Evolutionary conservation across 2,329 filamentous ascomycete genomes (phyloP), one percentile per base, ranked within the genome.

Genomic region (Xylariaceae sp.): DNA sequence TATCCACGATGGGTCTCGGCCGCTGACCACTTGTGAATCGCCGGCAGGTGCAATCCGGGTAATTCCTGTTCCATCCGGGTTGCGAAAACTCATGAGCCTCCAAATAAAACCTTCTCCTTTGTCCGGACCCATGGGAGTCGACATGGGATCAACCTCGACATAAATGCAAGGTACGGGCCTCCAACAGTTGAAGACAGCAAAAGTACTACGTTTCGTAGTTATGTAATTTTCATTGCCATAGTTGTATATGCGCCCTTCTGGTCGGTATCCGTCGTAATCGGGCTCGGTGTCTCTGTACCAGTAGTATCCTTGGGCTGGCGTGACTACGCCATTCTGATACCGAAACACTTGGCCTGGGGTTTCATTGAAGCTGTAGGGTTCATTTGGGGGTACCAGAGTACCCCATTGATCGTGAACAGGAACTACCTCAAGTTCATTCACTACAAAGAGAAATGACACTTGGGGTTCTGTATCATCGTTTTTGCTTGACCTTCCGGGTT

Each of bases 171-270:
- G 57, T 2, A 58, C 39, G 14, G 54, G 52, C 0, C 49, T 42
- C 38, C 55, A 55, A 41, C 51, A 53, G 35, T 59, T 42, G 47
- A 59, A 56, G 2, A 58, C 49, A 22, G 50, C 54, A 17, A 27
- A 47, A 3, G 49, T 45, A 7, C 22, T 27, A 5, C 22, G 22
- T 27, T 4, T 7, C 4, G 7, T 27, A 7, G 22, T 27, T 27
- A 7, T 4, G 22, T 27, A 27, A 27, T 4, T 27, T 7, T 27
- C 22, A 5, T 27, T 27, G 22, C 7, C 22, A 27, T 27, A 5
- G 4, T 7, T 7, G 7, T 27, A 27, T 27, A 27, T 27, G 22
- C 4, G 7, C 4, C 22, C 22, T 27, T 27, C 4, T 5, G 22
- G 22, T 27, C 22, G 22, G 22, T 27, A 27, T 7, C 22, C 22